A percentile compares a stretch with the other conserved stretches of the same genome.
Conservation (phyloP, 306 rosid species). For the Castanea mollissima region DNA sequence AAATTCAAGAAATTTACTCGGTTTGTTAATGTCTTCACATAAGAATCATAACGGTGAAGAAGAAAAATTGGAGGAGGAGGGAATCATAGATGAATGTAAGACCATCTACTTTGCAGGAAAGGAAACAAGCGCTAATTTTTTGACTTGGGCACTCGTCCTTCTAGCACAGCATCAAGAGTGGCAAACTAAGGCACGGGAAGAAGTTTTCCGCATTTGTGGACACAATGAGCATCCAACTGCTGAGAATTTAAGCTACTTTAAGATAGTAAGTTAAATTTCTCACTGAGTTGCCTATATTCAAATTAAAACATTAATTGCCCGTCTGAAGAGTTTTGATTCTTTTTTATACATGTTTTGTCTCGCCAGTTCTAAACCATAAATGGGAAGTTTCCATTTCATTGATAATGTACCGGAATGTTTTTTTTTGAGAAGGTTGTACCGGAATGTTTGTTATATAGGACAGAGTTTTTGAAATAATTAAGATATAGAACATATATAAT, state of each 20-base stretch:
- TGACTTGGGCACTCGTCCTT: conserved; percentile 50
- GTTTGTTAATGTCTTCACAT: conserved; percentile 41
- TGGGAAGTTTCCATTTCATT: not conserved
- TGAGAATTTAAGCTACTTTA: conserved; percentile 35
- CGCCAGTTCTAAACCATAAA: not conserved
- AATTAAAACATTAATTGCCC: too few species aligned
- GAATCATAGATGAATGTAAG: conserved; percentile 46
- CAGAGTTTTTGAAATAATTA: not conserved
- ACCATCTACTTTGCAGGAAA: conserved; percentile 54
- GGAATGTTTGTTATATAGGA: not conserved
- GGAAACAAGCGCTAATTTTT: conserved; percentile 42
- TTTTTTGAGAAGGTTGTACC: too few species aligned
- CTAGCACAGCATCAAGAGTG: conserved; percentile 52
- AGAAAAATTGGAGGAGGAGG: conserved; percentile 35
- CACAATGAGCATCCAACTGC: conserved; percentile 18
- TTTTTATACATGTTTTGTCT: too few species aligned
- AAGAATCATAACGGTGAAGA: conserved; percentile 38
- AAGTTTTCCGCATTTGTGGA: conserved; percentile 35
- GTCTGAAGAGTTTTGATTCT: too few species aligned
- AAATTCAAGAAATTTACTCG: conserved; percentile 35
- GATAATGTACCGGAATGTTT: not conserved
- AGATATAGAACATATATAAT: not conserved
- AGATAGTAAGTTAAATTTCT: conserved; percentile 33
- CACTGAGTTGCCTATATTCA: not conserved
- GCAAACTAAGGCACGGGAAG: conserved; percentile 55